Base-by-base conservation (phyloP, 1,139 yeast genomes). In the Hemisphaericaspora xylanilytica region DNA sequence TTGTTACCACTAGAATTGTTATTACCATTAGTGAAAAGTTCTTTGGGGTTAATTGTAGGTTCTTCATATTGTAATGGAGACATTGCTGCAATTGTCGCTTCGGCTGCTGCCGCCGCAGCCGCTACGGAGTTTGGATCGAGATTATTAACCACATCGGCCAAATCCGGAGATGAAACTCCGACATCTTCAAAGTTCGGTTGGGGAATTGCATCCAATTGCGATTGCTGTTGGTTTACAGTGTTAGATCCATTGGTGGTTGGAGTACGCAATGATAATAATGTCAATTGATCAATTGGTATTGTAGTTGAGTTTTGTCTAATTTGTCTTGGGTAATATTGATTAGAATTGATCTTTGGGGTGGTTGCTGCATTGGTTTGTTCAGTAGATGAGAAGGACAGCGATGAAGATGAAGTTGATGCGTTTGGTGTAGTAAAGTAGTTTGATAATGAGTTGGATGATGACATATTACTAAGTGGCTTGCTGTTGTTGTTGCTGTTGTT, bases 41-140 rank as follows among this genome's bases (percentile, higher is more conserved):
- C 64, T 28, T 59, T 53, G 3, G 72, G 72, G 43, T 66, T 63
- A 30, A 66, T 60, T 6, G 71, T 65, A 31, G 58, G 50, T 35
- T 58, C 60, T 33, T 41, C 41, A n/a, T 35, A 24, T 32, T 28
- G 31, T 28, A 27, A 35, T 18, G 15, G 33, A 25, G 9, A 35
- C 35, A 25, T 38, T n/a, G 28, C 39, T 20, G 33, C 35, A 17
- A 35, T 36, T 30, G 41, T 35, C 18, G 36, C 40, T 33, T 45
- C 47, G 15, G 44, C 45, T 3, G 48, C 46, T 6, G 51, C 37
- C 30, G 44, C 41, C 12, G 46, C 38, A n/a, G 39, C 45, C 12
- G 45, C 42, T 3, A 40, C 32, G 2, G 41, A 42, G 28, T 33
- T 39, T 2, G 43, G 36, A 35, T 44, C 47, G 9, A 39, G 33